Conservation (phyloP, 345 rosid species). For the Leavenworthia alabamica region DNA sequence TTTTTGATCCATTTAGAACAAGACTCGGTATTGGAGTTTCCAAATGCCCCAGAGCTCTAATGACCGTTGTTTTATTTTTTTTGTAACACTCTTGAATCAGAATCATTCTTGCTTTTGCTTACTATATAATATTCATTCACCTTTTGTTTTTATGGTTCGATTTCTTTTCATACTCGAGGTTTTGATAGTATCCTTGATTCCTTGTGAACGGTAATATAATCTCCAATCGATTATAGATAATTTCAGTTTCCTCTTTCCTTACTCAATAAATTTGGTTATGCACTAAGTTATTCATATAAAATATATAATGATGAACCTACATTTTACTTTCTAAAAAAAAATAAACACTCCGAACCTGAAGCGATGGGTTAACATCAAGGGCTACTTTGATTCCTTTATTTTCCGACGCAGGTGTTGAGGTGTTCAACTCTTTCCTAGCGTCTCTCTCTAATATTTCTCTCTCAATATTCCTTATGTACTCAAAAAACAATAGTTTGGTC, state of each 20-base stretch:
- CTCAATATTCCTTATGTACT: no score
- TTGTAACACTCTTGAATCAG: conserved; percentile 19
- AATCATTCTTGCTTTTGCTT: conserved; percentile 19
- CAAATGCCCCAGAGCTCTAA: conserved; percentile 14
- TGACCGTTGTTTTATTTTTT: conserved; percentile 18
- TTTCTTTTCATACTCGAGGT: conserved; percentile 15
- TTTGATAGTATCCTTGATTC: no score
- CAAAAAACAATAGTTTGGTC: no score
- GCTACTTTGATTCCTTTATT: conserved; percentile 6
- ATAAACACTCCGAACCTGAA: not conserved
- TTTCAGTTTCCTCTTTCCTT: not conserved
- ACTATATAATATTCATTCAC: no score
- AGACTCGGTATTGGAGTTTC: conserved; percentile 8
- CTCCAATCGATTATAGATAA: not conserved
- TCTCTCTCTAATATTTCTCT: no score
- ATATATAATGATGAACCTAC: not conserved
- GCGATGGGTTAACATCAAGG: conserved; percentile 13
- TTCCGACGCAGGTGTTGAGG: not conserved
- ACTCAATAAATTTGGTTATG: conserved; percentile 13
- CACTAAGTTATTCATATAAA: not conserved
- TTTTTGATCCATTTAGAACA: conserved; percentile 17
- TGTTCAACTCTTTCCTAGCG: not conserved
- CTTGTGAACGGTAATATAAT: conserved; percentile 16
- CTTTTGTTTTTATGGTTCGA: no score
- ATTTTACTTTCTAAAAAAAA: not conserved